These are phyloP conservation scores for Sideroxylon spinosum DNA, from an alignment of 179 eudicot species.

Conservation along the genomic window DNA sequence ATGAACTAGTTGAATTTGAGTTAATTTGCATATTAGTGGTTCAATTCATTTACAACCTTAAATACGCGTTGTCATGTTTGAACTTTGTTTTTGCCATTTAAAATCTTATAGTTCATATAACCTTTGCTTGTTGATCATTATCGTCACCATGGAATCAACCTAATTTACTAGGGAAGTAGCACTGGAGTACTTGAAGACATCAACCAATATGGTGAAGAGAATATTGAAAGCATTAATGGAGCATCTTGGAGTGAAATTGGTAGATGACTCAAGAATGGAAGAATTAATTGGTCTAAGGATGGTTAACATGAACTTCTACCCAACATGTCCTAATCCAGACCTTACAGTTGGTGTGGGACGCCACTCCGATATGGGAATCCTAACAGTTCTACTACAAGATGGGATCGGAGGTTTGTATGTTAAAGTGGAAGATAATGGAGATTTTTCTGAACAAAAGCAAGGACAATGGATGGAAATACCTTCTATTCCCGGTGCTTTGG, in stretches of 20 bases:
- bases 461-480: constrained; percentile 33
- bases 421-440: constrained; percentile 13
- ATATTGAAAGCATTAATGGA: constrained; percentile 17
- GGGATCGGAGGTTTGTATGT: constrained; percentile 37
- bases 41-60: no score
- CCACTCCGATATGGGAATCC: constrained; percentile 33
- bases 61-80: no score
- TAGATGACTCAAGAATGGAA: constrained; percentile 20
- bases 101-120: no score
- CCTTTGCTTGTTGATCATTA: no score
- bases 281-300: constrained; percentile 17
- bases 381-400: constrained; percentile 32
- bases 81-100: no score
- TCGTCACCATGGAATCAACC: no score
- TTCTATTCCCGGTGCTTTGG: constrained; percentile 31
- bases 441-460: background rate
- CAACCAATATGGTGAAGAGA: constrained; percentile 20
- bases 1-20: no score
- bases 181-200: constrained; percentile 27
- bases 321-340: constrained; percentile 34
- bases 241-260: constrained; percentile 20
- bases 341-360: constrained; percentile 35
- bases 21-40: no score
- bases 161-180: constrained; percentile 27
- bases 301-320: constrained; percentile 39